Base-by-base conservation (phyloP, 441 rosid species). In the Populus hybrid region DNA sequence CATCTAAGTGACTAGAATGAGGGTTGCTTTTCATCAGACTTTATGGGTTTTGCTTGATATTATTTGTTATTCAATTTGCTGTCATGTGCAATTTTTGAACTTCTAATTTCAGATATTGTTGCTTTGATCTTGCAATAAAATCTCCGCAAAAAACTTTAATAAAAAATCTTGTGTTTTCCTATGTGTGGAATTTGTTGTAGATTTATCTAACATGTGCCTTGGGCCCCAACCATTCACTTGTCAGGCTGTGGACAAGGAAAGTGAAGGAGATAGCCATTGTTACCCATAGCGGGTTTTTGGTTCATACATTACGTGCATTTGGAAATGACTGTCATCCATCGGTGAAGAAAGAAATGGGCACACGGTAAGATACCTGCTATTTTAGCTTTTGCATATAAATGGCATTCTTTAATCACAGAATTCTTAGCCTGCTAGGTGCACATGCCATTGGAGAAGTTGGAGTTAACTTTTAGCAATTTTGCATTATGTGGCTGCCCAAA, bases 231-330 rank as follows among this genome's bases (percentile, higher is more conserved):
- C 66, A n/a, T 69, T 69, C n/a, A 7, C 38, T 81, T 79, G 76
- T 64, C 88, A 96, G 99, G 99, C 84, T 96, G 87, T 96, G 94
- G 97, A 94, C 98, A 74, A 87, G 98, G 84, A 88, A 89, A 85
- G 98, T 94, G 83, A 96, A 92, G 83, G 99, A 96, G 90, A 96
- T 96, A 85, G 99, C 97, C 20, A 84, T 96, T 74, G 98, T 96
- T 77, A 96, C 99, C 50, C 99, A 96, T 77, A 91, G 98, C 40
- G 97, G 98, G 53, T 93, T 96, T 88, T 88, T 96, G 91, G 85
- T 80, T 82, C 99, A 93, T 77, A 88, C 97, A 28, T 82, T 96
- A 72, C 84, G 79, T 76, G 87, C 91, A 61, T 85, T 88, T 65
- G 96, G 97, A 78, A 86, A 83, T 73, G 99, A 94, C 77, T 94